phyloP scores from a whole-genome alignment of 2,329 filamentous ascomycete genomes.

The Lasiodiplodia theobromae region DNA sequence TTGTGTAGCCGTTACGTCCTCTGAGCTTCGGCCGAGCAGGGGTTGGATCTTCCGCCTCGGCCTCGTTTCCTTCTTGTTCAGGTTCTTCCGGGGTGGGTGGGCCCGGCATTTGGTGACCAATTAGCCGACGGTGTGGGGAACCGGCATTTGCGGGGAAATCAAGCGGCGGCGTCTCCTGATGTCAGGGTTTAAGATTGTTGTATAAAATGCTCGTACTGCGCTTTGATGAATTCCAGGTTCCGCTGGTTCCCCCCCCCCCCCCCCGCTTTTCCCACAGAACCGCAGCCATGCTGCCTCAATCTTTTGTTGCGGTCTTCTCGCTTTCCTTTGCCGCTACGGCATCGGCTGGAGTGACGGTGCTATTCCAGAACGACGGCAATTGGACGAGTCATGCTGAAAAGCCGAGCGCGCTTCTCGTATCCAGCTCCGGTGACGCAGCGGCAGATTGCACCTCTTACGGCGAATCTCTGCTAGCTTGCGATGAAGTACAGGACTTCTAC shows the following conservation, averaged over 20 bases:
- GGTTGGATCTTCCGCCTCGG: not conserved
- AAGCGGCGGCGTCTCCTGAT: not conserved
- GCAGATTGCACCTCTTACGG: not conserved
- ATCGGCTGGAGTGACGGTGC: not conserved
- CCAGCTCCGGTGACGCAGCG: not conserved
- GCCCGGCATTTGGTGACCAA: not conserved
- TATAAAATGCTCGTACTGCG: not conserved
- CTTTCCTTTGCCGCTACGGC: not conserved
- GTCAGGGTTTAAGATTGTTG: not conserved
- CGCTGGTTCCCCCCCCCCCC: too few relatives aligned
- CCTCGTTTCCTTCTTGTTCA: too few relatives aligned
- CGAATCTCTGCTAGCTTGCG: not conserved
- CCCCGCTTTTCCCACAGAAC: not conserved
- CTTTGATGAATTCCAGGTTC: not conserved
- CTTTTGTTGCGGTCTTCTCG: not conserved
- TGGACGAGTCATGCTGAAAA: constrained; percentile 23
- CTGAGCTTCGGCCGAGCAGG: not conserved
- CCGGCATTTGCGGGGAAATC: not conserved
- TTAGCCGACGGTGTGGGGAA: constrained; percentile 13
- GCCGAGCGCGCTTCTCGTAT: constrained; percentile 1
- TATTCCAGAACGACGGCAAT: constrained; percentile 24
- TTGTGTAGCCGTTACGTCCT: constrained; percentile 9
- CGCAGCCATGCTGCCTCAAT: not conserved
- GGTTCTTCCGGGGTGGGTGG: not conserved
- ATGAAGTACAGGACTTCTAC: not conserved